These are phyloP conservation scores for Fusarium nelsonii DNA, from an alignment of 2,329 filamentous ascomycete genomes.

Conservation along the genomic window DNA sequence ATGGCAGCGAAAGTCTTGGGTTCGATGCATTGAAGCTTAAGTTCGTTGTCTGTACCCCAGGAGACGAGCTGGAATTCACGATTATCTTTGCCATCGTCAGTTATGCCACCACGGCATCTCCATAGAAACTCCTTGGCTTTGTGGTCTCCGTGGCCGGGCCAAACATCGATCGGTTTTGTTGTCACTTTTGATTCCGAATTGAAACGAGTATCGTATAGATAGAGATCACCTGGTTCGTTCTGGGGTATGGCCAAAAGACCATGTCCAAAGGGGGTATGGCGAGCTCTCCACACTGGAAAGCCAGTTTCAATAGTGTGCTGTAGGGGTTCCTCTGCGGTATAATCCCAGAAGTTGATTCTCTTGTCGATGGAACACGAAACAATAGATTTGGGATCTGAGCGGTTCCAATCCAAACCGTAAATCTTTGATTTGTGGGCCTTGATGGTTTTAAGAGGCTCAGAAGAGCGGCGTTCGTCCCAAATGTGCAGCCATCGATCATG, in stretches of 20 bases:
- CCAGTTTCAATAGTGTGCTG: slow-evolving; percentile 84
- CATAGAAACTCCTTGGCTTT: slow-evolving; percentile 94
- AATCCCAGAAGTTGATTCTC: slow-evolving; percentile 95
- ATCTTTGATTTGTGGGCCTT: slow-evolving; percentile 93
- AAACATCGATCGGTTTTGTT: slow-evolving; percentile 66
- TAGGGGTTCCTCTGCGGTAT: slow-evolving; percentile 71
- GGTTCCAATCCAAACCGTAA: slow-evolving; percentile 95
- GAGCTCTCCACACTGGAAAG: slow-evolving; percentile 90
- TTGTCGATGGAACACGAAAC: slow-evolving; percentile 92
- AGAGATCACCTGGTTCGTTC: slow-evolving; percentile 84
- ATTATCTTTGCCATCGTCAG: slow-evolving; percentile 77
- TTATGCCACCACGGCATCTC: slow-evolving; percentile 78
- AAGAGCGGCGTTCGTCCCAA: slow-evolving; percentile 88
- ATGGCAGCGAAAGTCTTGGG: slow-evolving; percentile 73
- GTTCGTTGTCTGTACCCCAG: slow-evolving; percentile 88
- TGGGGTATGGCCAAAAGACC: slow-evolving; percentile 93
- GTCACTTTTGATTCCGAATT: slow-evolving; percentile 59
- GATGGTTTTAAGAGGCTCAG: slow-evolving; percentile 83
- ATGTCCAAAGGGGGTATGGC: slow-evolving; percentile 90
- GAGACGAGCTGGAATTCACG: slow-evolving; percentile 94
- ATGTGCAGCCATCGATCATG: slow-evolving; percentile 90
- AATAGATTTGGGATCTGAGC: slow-evolving; percentile 76
- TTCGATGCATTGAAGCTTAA: slow-evolving; percentile 82
- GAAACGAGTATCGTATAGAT: slow-evolving; percentile 80
- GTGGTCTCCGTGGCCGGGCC: slow-evolving; percentile 71